Base-by-base conservation (phyloP, 192 early-diverging fungal genomes). In the Allomyces macrogynus region DNA sequence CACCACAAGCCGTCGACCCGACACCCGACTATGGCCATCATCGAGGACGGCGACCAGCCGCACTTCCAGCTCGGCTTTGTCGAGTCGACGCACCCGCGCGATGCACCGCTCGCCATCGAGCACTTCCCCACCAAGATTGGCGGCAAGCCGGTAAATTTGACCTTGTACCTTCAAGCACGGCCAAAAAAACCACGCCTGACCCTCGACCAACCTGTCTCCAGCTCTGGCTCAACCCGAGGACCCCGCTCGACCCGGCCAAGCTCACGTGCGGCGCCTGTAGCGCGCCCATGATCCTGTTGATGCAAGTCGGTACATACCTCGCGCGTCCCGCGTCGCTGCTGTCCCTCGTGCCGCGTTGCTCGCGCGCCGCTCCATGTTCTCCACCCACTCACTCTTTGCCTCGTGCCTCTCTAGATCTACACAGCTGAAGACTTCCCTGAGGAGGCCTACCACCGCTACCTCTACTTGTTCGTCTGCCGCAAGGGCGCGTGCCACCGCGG, bases 391-490 rank as follows among this genome's bases (percentile, higher is more conserved):
- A 40, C 7, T 3, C 3, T 7, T 7, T 7, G 32, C 7, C 32
- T 8, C 32, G 7, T 8, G 32, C 32, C 4, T 7, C 0, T 8
- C 7, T 40, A 88, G 85, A 71, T 98, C 8, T 98, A 93, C 66
- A 89, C 92, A 1, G 92, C 95, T 11, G 92, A 98, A 66, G 90
- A 98, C 70, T 76, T 85, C 23, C 86, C 89, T 0, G 67, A 70
- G 0, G 85, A 90, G 67, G 93, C 95, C 4, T 97, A 86, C 68
- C 92, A 94, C 68, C 83, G 95, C 49, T 84, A 84, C 64, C 71
- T 97, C 10, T 95, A 94, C 67, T 79, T 99, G 5, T 99, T 95
- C 70, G 83, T 86, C 70, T 99, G 95, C 76, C 89, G 87, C 66
- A 86, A 85, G 40, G 92, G 92, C 24, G 64, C 71, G 1, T 98